phyloP scores from a whole-genome alignment of 345 rosid species.

The Turnera subulata region DNA sequence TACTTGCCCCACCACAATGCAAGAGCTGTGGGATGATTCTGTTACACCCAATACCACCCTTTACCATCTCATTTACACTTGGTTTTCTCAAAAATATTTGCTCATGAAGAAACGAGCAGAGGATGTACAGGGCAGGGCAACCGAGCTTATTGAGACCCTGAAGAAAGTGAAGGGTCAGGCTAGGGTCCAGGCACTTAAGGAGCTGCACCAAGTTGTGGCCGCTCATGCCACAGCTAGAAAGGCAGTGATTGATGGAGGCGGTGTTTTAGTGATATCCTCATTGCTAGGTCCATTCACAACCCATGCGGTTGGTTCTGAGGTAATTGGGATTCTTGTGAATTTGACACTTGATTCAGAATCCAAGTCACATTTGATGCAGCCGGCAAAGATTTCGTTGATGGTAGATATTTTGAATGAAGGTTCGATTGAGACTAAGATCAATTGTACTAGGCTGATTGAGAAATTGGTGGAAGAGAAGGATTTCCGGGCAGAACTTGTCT shows the following conservation, averaged over 20 bases:
- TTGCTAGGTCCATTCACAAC: conserved; percentile 59
- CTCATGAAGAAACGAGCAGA: conserved; percentile 59
- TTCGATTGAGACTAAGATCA: conserved; percentile 53
- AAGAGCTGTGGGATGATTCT: conserved; percentile 69
- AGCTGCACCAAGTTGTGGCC: conserved; percentile 53
- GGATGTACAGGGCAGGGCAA: conserved; percentile 59
- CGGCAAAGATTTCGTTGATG: conserved; percentile 53
- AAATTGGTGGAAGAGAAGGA: conserved; percentile 47
- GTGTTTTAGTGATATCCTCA: conserved; percentile 43
- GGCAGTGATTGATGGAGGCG: conserved; percentile 51
- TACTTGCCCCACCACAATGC: conserved; percentile 77
- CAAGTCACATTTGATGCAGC: conserved; percentile 51
- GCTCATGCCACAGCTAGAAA: conserved; percentile 46
- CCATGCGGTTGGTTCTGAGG: conserved; percentile 65
- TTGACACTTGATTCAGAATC: conserved; percentile 59
- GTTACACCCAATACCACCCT: conserved; percentile 62
- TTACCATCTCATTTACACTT: conserved; percentile 51
- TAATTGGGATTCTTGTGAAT: conserved; percentile 55
- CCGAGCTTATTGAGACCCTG: conserved; percentile 47
- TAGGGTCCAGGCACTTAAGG: conserved; percentile 56
- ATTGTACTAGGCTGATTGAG: conserved; percentile 47
- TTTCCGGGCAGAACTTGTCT: conserved; percentile 46
- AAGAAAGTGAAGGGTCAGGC: conserved; percentile 66
- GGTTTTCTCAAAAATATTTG: conserved; percentile 62
- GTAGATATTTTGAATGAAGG: conserved; percentile 69